Evolutionary conservation across 1,284 basidiomycete genomes (phyloP), one percentile per base, ranked within the genome.

Genomic region (Sparassis latifolia): DNA sequence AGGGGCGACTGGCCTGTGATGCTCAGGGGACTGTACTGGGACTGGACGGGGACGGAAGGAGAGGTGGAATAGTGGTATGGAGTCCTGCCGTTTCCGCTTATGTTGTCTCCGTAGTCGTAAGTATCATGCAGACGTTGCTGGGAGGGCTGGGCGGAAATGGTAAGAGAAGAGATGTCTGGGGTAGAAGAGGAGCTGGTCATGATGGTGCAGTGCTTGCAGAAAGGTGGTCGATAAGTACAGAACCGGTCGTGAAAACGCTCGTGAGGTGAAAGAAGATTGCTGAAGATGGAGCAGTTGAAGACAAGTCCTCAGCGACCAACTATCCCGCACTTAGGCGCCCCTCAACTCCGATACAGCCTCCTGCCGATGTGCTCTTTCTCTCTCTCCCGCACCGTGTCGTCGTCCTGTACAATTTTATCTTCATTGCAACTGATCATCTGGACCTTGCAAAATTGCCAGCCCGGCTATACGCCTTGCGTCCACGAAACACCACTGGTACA

Each of bases 111-210:
- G 70, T 83, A 87, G 75, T 90, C 88, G 71, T 89, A 89, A 86
- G 74, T 70, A 69, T 89, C 86, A 74, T 89, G 80, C 76, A 86
- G 78, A 77, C 84, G 86, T 80, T 79, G 82, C 69, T 80, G 80
- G 55, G 77, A 73, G 59, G 71, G 66, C 63, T 73, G 70, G 49
- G 79, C 75, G 69, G 77, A 76, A 69, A 89, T 79, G 63, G 85
- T 82, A 63, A 90, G 71, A 60, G 82, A 73, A 49, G 84, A 81
- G 59, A 90, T 79, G 72, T 89, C 86, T 56, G 87, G 86, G 42
- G 77, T 73, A 42, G 72, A 67, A 49, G 86, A 80, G 59, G 84
- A 81, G 66, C 70, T 80, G 62, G 84, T 86, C 87, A 86, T 91
- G 77, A 79, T 79, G 68, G 58, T 52, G 42, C 33, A 40, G 48